Evolutionary conservation across 2,329 filamentous ascomycete species (phyloP), one percentile per base, ranked within the genome.

Genomic region (Colletotrichum sp.): DNA sequence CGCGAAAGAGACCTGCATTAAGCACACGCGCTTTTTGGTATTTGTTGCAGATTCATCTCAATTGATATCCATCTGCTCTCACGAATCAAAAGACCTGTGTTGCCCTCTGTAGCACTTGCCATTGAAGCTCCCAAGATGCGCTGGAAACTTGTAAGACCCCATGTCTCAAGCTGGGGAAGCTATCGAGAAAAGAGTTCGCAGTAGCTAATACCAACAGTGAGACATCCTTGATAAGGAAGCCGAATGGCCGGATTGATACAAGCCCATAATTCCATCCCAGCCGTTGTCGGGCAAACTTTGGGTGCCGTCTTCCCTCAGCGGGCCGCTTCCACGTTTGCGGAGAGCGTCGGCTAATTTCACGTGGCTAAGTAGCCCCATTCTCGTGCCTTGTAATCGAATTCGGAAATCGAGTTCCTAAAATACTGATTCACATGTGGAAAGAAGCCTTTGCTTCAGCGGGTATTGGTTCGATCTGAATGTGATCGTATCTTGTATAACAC

Each of bases 21-120:
- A 39, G 0, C 36, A 39, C 15, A 39, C 15, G 36, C 36, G 4
- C 36, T 16, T 3, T 5, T 0, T 39, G 4, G 1, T 39, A 5
- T 5, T 8, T 19, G 1, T 44, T 9, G 5, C 19, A 49, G n/a
- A 0, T 4, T 22, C 44, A 22, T 6, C 9, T 0, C 11, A 22
- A 12, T 12, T n/a, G 4, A 11, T 12, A 12, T 6, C 0, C 8
- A 52, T 52, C 11, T 22, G 0, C 0, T 52, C 44, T 0, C 44
- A 22, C n/a, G 44, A 2, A 4, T 13, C n/a, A 7, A 22, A 52
- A 52, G 6, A 5, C n/a, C 0, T 11, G 11, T 22, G 6, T 22
- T 22, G 6, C n/a, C 1, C n/a, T 13, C 44, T 12, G n/a, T 0
- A 52, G n/a, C 11, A 13, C 0, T 22, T 22, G 11, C n/a, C 44